Percentiles rank a stretch among this genome's conserved stretches.
Evolutionary conservation across 306 rosid genomes (phyloP).

Genomic region (Boehmeria nivea): DNA sequence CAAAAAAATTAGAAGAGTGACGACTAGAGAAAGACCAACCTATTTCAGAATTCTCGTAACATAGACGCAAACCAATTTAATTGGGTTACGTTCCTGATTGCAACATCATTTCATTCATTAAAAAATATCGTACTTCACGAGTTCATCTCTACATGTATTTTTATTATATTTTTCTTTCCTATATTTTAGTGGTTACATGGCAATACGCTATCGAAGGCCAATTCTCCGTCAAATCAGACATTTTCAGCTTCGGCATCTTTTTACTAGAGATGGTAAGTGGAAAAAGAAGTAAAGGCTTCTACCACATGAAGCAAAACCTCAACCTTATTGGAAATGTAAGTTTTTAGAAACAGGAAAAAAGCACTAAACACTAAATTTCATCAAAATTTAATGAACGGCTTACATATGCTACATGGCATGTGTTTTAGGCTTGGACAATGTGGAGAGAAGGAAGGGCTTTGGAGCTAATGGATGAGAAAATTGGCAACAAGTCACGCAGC

Average conservation of each 20-base stretch:
- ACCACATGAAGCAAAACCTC: constrained; percentile 12
- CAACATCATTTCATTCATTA: too few species aligned
- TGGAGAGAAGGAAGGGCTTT: constrained; percentile 37
- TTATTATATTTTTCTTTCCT: background rate
- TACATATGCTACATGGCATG: background rate
- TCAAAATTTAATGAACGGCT: background rate
- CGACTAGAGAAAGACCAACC: background rate
- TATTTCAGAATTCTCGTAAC: too few species aligned
- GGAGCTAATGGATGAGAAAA: constrained; percentile 34
- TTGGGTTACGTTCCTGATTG: too few species aligned
- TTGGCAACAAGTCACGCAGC: constrained; percentile 14
- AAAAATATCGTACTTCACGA: background rate
- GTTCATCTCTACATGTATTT: background rate
- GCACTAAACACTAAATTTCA: too few species aligned
- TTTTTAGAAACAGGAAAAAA: background rate
- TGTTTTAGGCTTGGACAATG: constrained; percentile 46
- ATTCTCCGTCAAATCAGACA: constrained; percentile 29
- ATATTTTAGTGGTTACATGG: constrained; percentile 29
- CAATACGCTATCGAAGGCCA: constrained; percentile 26
- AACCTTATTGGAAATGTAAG: constrained; percentile 54
- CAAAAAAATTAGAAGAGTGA: background rate
- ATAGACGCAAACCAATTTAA: too few species aligned
- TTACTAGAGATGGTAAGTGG: constrained; percentile 47
- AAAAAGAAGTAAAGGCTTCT: constrained; percentile 40
- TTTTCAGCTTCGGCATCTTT: constrained; percentile 41